Conservation (phyloP, 1,139 yeast species). For the Saccharomyces hybrid region DNA sequence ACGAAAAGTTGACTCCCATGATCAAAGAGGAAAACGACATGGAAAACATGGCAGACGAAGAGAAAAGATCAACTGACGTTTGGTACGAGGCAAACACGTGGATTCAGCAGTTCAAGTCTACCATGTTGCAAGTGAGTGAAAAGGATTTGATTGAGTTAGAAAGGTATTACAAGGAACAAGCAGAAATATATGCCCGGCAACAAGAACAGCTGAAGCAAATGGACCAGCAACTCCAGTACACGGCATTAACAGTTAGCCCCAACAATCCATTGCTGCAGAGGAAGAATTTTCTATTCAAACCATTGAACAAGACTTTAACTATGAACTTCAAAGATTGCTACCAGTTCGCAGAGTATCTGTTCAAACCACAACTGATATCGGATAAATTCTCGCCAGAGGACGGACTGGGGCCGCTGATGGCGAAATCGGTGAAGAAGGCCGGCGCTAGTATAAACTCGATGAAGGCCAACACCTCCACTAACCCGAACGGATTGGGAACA, state of each 20-base stretch:
- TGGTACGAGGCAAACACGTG: constrained; percentile 28
- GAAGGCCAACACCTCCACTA: constrained; percentile 8
- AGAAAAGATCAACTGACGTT: constrained; percentile 9
- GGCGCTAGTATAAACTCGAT: constrained; percentile 22
- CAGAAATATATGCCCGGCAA: constrained; percentile 16
- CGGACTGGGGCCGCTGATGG: constrained; percentile 26
- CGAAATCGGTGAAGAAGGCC: constrained; percentile 25
- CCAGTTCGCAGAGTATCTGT: constrained; percentile 23
- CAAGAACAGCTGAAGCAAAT: constrained; percentile 17
- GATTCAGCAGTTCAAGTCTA: constrained; percentile 27
- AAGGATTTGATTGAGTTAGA: constrained; percentile 26
- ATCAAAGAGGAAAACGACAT: neutral
- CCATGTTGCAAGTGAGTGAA: constrained; percentile 26
- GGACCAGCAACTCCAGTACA: constrained; percentile 10
- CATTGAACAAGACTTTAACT: constrained; percentile 16
- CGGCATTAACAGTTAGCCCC: neutral
- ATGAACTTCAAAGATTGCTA: constrained; percentile 23
- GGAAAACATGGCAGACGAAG: neutral
- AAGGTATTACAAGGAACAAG: constrained; percentile 21
- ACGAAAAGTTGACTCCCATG: constrained; percentile 26
- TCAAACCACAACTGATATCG: constrained; percentile 22
- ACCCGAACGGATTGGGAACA: constrained; percentile 7
- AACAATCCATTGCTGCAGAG: constrained; percentile 22
- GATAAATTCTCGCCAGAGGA: constrained; percentile 16
- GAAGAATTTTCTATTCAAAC: constrained; percentile 19